These are phyloP conservation scores for Ajuga reptans DNA, from an alignment of 305 asterid species.

Conservation along the genomic window DNA sequence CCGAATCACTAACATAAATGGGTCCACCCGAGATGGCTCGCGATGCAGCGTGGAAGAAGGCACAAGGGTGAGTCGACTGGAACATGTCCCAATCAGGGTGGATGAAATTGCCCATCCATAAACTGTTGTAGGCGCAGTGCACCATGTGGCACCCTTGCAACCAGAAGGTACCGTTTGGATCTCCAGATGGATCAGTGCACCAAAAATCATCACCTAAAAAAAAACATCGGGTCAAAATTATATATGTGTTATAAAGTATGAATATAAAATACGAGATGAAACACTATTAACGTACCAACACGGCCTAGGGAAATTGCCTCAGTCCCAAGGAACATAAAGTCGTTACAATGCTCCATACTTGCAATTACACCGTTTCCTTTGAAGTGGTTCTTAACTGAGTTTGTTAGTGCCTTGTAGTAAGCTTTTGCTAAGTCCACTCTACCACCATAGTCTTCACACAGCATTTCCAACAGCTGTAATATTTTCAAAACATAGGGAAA, in stretches of 20 bases:
- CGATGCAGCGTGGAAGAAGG: slow-evolving; percentile 84
- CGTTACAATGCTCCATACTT: slow-evolving; percentile 95
- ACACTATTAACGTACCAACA: slow-evolving; percentile 50
- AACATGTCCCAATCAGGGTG: slow-evolving; percentile 99
- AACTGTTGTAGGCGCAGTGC: slow-evolving; percentile 87
- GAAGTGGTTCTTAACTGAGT: slow-evolving; percentile 68
- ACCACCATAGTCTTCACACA: slow-evolving; percentile 80
- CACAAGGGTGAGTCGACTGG: slow-evolving; percentile 90
- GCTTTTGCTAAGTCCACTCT: slow-evolving; percentile 84
- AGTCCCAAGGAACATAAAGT: slow-evolving; percentile 88
- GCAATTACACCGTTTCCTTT: slow-evolving; percentile 93
- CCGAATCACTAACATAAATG: slow-evolving; percentile 69
- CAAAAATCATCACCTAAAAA: slow-evolving; percentile 78
- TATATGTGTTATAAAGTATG: neutral
- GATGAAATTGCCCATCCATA: slow-evolving; percentile 93
- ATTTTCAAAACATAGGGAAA: neutral
- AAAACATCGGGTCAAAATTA: too few relatives aligned
- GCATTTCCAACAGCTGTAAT: slow-evolving; percentile 64
- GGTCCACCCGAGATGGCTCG: slow-evolving; percentile 98
- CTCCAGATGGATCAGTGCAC: slow-evolving; percentile 93
- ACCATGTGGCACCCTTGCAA: slow-evolving; percentile 97
- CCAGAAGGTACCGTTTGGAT: slow-evolving; percentile 89
- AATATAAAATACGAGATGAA: neutral
- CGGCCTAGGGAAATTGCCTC: slow-evolving; percentile 79
- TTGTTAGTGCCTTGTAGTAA: slow-evolving; percentile 59